Conservation (phyloP, 257 asterid genomes). For the Echium plantagineum region DNA sequence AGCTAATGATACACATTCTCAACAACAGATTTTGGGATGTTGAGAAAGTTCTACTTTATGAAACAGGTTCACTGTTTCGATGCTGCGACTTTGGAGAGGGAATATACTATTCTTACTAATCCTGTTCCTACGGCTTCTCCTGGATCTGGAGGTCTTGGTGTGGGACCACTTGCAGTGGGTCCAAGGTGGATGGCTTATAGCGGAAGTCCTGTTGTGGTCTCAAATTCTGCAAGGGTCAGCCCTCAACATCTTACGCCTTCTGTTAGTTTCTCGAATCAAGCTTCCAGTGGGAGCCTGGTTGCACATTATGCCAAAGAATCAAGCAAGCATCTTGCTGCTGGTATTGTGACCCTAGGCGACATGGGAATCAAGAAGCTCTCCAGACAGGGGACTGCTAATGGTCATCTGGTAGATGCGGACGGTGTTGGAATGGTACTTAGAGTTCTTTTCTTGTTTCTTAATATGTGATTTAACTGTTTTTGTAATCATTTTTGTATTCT, state of each 20-base stretch:
- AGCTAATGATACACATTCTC: not conserved
- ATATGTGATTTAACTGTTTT: not conserved
- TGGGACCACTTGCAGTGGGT: conserved; percentile 93
- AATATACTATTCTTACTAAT: conserved; percentile 66
- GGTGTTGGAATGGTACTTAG: conserved; percentile 74
- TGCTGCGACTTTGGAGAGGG: conserved; percentile 67
- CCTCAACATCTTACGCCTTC: conserved; percentile 70
- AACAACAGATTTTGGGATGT: not conserved
- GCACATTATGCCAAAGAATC: conserved; percentile 97
- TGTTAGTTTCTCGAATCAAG: conserved; percentile 38
- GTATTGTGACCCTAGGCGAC: conserved; percentile 81
- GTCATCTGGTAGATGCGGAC: conserved; percentile 46
- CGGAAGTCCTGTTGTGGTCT: conserved; percentile 59
- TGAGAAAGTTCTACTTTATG: conserved; percentile 3
- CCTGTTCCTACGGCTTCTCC: conserved; percentile 48
- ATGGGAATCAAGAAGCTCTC: conserved; percentile 77
- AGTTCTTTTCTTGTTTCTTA: not conserved
- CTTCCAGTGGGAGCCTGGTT: conserved; percentile 71
- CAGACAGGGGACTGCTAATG: conserved; percentile 46
- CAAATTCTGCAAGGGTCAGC: conserved; percentile 54
- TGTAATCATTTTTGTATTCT: not conserved
- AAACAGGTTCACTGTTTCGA: conserved; percentile 71
- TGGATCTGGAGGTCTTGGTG: conserved; percentile 49
- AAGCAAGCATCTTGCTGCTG: conserved; percentile 88
- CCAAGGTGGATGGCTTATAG: conserved; percentile 95